Evolutionary conservation across 441 rosid species (phyloP).

Genomic region (Viola pubescens): DNA sequence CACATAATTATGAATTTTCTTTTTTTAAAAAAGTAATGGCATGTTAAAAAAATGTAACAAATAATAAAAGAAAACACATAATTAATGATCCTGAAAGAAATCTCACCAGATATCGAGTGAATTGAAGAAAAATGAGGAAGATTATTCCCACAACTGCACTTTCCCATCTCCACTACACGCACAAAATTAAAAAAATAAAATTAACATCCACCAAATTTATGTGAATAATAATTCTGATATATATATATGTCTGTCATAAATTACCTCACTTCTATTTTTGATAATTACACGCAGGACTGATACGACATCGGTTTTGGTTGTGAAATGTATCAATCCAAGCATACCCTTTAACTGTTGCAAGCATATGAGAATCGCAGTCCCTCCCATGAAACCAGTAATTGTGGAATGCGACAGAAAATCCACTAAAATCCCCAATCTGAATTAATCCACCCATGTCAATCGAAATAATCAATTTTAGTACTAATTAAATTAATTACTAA

Average conservation of each 20-base stretch:
- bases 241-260: neutral
- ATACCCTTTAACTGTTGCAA: conserved; percentile 77
- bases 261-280: conserved; percentile 45
- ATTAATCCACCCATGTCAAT: neutral
- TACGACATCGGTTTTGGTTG: conserved; percentile 59
- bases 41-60: no score
- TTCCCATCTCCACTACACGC: conserved; percentile 69
- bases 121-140: conserved; percentile 60
- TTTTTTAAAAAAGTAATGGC: no score
- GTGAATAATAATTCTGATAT: no score
- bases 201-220: no score
- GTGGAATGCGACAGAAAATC: conserved; percentile 92
- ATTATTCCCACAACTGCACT: conserved; percentile 47
- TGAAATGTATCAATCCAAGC: conserved; percentile 60
- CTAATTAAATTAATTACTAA: no score
- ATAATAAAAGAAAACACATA: no score
- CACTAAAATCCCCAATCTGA: conserved; percentile 72
- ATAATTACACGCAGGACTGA: conserved; percentile 51
- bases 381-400: conserved; percentile 88
- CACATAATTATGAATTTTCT: no score
- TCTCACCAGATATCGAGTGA: conserved; percentile 59
- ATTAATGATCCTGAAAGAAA: neutral
- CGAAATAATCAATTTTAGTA: no score
- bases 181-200: neutral
- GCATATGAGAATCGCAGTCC: conserved; percentile 65